These are phyloP conservation scores for Ascochyta rabiei DNA, from an alignment of 2,329 filamentous ascomycete genomes.

Conservation along the genomic window DNA sequence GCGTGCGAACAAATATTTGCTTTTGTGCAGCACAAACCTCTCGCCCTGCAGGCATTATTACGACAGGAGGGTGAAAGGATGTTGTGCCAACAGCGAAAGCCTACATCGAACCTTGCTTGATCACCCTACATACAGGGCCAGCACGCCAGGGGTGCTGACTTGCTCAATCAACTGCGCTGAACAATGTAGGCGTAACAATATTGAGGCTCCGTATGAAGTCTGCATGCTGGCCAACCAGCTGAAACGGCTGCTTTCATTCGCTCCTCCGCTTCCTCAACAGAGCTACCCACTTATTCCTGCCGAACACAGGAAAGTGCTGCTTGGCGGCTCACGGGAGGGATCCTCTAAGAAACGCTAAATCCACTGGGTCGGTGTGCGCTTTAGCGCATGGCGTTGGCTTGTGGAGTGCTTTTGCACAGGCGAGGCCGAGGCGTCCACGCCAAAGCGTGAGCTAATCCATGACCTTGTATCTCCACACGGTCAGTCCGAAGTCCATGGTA, in stretches of 20 bases:
- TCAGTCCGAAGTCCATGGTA: conserved; percentile 9
- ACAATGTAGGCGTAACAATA: background rate
- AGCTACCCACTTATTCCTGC: conserved; percentile 3
- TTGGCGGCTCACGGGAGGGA: conserved; percentile 12
- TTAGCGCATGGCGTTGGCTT: conserved; percentile 10
- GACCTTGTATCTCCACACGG: conserved; percentile 10
- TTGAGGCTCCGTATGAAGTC: conserved; percentile 27
- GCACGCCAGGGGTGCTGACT: conserved; percentile 5
- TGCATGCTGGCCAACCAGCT: background rate
- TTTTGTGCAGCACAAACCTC: conserved; percentile 9
- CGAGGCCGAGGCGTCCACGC: conserved; percentile 17
- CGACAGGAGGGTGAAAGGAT: conserved; percentile 15
- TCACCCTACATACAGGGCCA: background rate
- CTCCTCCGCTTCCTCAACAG: background rate
- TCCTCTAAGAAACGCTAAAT: conserved; percentile 14
- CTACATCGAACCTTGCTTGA: conserved; percentile 9
- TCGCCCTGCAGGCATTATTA: conserved; percentile 3
- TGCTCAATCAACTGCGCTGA: conserved; percentile 5
- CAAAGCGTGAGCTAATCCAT: conserved; percentile 1
- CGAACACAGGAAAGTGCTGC: conserved; percentile 8
- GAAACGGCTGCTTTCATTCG: conserved; percentile 3
- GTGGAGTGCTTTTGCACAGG: conserved; percentile 10
- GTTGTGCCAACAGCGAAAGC: conserved; percentile 7
- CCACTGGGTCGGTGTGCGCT: conserved; percentile 14
- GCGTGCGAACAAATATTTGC: background rate